A percentile compares a stretch with the other conserved stretches of the same genome.
Evolutionary conservation across 306 rosid species (phyloP).

Genomic region (Sophora flavescens): DNA sequence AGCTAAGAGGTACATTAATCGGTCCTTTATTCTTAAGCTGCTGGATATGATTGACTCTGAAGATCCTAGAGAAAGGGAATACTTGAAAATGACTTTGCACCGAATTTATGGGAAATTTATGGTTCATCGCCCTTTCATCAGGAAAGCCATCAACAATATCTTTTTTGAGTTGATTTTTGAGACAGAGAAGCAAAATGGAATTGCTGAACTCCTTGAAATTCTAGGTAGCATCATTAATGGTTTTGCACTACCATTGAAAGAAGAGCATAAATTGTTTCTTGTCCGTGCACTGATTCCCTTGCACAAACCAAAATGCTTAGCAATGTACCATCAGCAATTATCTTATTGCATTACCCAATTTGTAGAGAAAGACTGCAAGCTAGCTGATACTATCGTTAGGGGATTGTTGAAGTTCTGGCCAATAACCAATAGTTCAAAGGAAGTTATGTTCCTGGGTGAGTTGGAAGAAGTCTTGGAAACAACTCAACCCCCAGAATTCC

Average conservation of each 20-base stretch:
- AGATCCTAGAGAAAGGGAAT: constrained; percentile 75
- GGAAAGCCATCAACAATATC: constrained; percentile 68
- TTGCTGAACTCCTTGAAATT: constrained; percentile 48
- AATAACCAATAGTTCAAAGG: constrained; percentile 75
- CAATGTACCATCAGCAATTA: constrained; percentile 71
- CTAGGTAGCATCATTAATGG: constrained; percentile 73
- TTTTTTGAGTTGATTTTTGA: constrained; percentile 70
- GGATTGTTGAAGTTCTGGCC: constrained; percentile 83
- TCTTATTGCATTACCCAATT: constrained; percentile 74
- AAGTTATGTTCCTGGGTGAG: constrained; percentile 74
- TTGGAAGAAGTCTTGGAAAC: constrained; percentile 78
- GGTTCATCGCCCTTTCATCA: constrained; percentile 77
- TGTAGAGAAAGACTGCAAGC: constrained; percentile 82
- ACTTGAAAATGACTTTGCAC: constrained; percentile 68
- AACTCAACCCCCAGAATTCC: constrained; percentile 74
- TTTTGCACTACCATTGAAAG: constrained; percentile 70
- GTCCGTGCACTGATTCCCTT: constrained; percentile 66
- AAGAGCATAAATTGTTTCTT: constrained; percentile 77
- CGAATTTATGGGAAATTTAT: constrained; percentile 61
- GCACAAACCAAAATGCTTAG: constrained; percentile 76
- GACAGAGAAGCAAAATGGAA: constrained; percentile 78
- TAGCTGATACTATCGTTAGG: constrained; percentile 75
- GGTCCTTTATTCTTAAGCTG: constrained; percentile 66
- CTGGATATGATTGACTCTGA: constrained; percentile 76
- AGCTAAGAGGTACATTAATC: constrained; percentile 71